Evolutionary conservation across 2,329 filamentous ascomycete genomes (phyloP), one percentile per base, ranked within the genome.

Genomic region (Rutstroemia sp.): DNA sequence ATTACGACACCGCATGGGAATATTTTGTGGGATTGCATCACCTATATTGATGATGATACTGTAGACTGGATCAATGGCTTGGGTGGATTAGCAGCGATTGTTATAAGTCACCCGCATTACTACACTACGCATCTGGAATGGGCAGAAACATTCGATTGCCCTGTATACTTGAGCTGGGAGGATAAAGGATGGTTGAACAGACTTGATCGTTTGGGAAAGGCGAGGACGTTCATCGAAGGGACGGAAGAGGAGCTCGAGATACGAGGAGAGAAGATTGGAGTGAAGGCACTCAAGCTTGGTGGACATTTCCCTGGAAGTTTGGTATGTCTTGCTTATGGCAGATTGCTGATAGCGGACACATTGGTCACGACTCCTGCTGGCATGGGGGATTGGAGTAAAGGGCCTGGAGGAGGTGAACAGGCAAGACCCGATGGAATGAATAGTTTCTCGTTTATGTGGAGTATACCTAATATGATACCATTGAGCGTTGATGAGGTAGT

Each of bases 81-180:
- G 6, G 88, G 88, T 45, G 87, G 87, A 0, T 66, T 95, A 12
- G 74, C 74, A 37, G 88, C 85, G 0, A 91, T 94, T 47, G 83
- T 83, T 62, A 89, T 92, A 60, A 85, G 80, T 10, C 88, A 95
- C 71, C 90, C 90, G 52, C 90, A 95, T 69, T 95, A 88, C 72
- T 94, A 89, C 72, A 84, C 83, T 14, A 87, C 88, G 3, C 86
- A 90, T 69, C 70, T 88, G 0, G 81, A 86, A 62, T 95, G 90
- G 89, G 85, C 86, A 0, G 68, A 74, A 46, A 76, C 77, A 0
- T 92, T 94, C 63, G 63, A 72, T 4, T 91, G 88, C 63, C 83
- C 83, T 0, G 82, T 94, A 0, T 92, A 88, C 65, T 66, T 90
- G 1, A 76, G 85, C 0, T 70, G 70, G 5, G 85, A 87, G 57